These are phyloP conservation scores for Leptographium procerum DNA, from an alignment of 2,329 filamentous ascomycete genomes.

Conservation along the genomic window DNA sequence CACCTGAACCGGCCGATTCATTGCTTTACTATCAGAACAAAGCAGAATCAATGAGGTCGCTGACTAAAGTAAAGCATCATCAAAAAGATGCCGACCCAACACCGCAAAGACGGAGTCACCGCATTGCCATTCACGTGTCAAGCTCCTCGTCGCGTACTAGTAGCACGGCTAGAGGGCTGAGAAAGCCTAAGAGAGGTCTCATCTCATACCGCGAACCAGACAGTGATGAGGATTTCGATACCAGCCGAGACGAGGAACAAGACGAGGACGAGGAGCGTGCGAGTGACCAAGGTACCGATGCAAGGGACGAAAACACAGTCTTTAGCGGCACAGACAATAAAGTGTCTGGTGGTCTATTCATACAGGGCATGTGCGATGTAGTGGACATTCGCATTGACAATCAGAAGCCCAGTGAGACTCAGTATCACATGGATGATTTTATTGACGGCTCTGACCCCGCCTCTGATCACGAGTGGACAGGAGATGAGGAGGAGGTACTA, in stretches of 20 bases:
- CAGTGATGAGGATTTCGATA: constrained; percentile 28
- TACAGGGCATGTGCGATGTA: constrained; percentile 59
- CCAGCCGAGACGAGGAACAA: constrained; percentile 8
- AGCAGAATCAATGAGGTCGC: not conserved
- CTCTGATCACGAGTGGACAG: constrained; percentile 42
- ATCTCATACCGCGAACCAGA: constrained; percentile 34
- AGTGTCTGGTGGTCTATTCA: constrained; percentile 17
- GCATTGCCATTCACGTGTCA: constrained; percentile 19
- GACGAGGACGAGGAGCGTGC: constrained; percentile 7
- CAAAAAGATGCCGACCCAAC: not conserved
- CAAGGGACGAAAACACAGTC: not conserved
- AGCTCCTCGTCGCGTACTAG: constrained; percentile 18
- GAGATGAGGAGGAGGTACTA: constrained; percentile 12
- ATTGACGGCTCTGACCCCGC: constrained; percentile 44
- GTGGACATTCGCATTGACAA: constrained; percentile 68
- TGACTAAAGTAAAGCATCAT: not conserved
- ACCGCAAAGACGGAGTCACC: constrained; percentile 22
- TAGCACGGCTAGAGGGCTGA: constrained; percentile 10
- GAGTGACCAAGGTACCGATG: not conserved
- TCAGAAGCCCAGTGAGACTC: constrained; percentile 56
- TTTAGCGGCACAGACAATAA: not conserved
- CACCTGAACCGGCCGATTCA: constrained; percentile 14
- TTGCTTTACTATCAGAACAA: constrained; percentile 10
- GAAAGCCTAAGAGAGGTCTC: not conserved
- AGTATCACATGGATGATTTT: constrained; percentile 63